Evolutionary conservation across 2,329 filamentous ascomycete species (phyloP).

Genomic region (Moelleriella libera): DNA sequence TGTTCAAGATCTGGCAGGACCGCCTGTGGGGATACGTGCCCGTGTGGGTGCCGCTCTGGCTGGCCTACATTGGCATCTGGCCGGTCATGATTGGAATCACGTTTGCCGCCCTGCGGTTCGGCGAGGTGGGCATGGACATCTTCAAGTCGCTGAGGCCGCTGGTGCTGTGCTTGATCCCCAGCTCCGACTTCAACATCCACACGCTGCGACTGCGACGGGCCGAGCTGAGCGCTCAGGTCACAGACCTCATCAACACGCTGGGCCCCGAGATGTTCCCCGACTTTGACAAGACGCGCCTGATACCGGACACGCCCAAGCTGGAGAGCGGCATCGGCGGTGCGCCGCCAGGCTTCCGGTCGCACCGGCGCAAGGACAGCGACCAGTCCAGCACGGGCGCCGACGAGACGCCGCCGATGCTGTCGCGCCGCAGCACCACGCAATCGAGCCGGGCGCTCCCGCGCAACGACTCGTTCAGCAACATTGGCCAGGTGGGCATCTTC

Average conservation of each 20-base stretch:
- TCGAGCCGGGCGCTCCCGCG: constrained; percentile 50
- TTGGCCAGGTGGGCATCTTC: constrained; percentile 79
- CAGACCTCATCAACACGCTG: constrained; percentile 84
- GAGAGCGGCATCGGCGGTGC: constrained; percentile 15
- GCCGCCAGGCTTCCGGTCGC: constrained; percentile 8
- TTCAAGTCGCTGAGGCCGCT: constrained; percentile 86
- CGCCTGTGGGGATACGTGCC: constrained; percentile 73
- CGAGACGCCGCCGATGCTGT: constrained; percentile 24
- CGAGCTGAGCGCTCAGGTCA: constrained; percentile 68
- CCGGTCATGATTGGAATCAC: constrained; percentile 77
- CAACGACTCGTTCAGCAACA: constrained; percentile 89
- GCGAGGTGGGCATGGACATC: constrained; percentile 98
- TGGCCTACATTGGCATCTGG: constrained; percentile 60
- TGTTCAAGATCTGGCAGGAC: constrained; percentile 67
- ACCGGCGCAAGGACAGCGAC: constrained; percentile 32
- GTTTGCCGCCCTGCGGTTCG: constrained; percentile 85
- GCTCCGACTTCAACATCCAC: constrained; percentile 70
- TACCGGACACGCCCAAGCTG: constrained; percentile 37
- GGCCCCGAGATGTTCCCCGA: constrained; percentile 96
- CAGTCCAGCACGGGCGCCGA: constrained; percentile 25
- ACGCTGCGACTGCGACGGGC: constrained; percentile 60
- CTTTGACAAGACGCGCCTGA: constrained; percentile 64
- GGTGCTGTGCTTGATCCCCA: constrained; percentile 70
- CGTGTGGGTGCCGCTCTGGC: constrained; percentile 64
- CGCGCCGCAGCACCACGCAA: constrained; percentile 35